phyloP scores from a whole-genome alignment of 306 rosid species.

The Luffa aegyptiaca region DNA sequence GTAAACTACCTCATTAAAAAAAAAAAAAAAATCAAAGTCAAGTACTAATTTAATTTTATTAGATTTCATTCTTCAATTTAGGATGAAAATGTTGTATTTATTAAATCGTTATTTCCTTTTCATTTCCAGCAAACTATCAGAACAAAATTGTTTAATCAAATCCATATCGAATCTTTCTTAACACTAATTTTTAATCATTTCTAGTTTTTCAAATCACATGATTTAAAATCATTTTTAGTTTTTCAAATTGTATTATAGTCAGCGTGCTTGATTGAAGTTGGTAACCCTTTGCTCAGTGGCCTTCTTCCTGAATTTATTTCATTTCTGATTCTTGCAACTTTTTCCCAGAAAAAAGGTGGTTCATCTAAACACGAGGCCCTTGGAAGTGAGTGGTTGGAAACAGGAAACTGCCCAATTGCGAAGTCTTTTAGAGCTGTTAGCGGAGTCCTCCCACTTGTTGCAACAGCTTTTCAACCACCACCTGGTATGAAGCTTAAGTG shows the following conservation, averaged over 20 bases:
- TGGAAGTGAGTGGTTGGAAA: slow-evolving; percentile 70
- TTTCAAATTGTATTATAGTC: background rate
- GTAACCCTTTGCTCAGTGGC: background rate
- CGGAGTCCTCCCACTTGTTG: slow-evolving; percentile 67
- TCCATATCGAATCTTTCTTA: background rate
- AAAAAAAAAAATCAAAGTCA: background rate
- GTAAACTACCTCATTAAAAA: background rate
- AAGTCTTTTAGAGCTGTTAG: slow-evolving; percentile 72
- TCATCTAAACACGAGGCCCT: slow-evolving; percentile 58
- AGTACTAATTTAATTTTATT: background rate
- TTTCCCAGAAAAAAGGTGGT: slow-evolving; percentile 38
- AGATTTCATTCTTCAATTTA: background rate
- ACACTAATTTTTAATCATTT: background rate
- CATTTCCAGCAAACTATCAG: background rate
- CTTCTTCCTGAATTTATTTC: background rate
- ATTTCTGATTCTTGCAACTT: background rate
- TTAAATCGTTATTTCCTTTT: background rate
- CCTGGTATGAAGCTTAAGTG: slow-evolving; percentile 55
- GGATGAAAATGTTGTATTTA: background rate
- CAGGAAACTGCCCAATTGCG: slow-evolving; percentile 73
- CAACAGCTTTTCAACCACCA: slow-evolving; percentile 52
- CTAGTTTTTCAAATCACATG: background rate
- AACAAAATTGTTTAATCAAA: background rate
- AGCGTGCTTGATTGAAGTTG: background rate
- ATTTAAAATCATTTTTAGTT: background rate